Conservation (phyloP, 805 yeast species). For the Candida palmyrensis region DNA sequence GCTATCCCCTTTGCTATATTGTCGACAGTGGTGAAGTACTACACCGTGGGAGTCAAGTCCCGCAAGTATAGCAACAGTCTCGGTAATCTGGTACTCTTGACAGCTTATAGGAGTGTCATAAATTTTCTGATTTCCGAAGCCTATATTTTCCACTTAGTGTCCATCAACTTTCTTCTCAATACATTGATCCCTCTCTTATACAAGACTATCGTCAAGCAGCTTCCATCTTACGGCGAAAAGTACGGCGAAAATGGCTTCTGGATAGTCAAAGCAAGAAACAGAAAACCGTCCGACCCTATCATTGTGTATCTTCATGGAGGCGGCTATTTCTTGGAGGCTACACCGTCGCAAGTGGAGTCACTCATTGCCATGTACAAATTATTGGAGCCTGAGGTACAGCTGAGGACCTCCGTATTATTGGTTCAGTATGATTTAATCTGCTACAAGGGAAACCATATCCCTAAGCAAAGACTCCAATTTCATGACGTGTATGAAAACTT, state of each 20-base stretch:
- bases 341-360: constrained; percentile 25
- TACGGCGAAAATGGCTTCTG: constrained; percentile 27
- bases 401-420: constrained; percentile 19
- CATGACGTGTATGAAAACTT: constrained; percentile 19
- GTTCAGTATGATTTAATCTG: constrained; percentile 29
- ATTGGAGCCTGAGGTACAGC: constrained; percentile 15
- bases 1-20: too few relatives aligned
- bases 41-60: constrained; percentile 1
- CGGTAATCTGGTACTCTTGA: constrained; percentile 1
- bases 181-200: constrained; percentile 1
- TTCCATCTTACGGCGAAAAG: constrained; percentile 28
- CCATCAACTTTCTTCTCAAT: constrained; percentile 2
- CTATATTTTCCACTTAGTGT: constrained; percentile 1
- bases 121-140: background rate
- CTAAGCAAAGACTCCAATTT: constrained; percentile 27
- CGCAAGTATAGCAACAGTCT: constrained; percentile 2
- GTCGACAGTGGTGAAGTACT: background rate
- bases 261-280: constrained; percentile 28
- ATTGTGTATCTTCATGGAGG: constrained; percentile 37
- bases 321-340: constrained; percentile 30
- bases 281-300: constrained; percentile 22
- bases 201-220: constrained; percentile 3
- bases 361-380: constrained; percentile 24
- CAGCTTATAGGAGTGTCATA: constrained; percentile 1
- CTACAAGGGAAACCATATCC: constrained; percentile 23